Conservation (phyloP, 768 basidiomycete species). For the Pilatotrama ljubarskyi region DNA sequence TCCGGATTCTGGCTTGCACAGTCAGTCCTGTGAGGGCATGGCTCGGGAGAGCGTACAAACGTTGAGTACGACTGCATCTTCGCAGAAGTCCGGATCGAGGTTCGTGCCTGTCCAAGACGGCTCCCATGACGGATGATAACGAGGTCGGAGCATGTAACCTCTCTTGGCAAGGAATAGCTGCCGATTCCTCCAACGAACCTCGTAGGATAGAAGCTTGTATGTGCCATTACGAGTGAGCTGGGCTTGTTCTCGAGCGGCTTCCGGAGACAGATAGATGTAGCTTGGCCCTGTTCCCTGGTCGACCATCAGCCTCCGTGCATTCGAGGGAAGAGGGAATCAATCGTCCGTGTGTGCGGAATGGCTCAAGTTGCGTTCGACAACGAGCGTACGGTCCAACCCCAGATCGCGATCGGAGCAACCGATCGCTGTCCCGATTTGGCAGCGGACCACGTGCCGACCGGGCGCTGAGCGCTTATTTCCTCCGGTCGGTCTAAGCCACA, state of each 20-base stretch:
- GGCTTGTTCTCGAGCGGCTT: neutral
- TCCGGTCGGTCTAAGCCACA: too few relatives aligned
- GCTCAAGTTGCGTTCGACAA: too few relatives aligned
- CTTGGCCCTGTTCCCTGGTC: neutral
- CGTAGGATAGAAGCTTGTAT: neutral
- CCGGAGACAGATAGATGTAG: neutral
- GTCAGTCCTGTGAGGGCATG: too few relatives aligned
- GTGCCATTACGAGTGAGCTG: neutral
- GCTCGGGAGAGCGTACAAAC: neutral
- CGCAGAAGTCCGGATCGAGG: conserved; percentile 11
- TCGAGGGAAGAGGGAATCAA: too few relatives aligned
- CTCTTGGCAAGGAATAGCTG: neutral
- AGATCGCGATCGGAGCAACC: too few relatives aligned
- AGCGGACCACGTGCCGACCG: too few relatives aligned
- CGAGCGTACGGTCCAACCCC: too few relatives aligned
- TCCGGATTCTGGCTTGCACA: conserved; percentile 2
- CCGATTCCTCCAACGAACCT: conserved; percentile 17
- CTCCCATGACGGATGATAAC: conserved; percentile 19
- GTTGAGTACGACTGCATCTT: conserved; percentile 11
- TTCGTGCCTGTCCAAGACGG: conserved; percentile 25
- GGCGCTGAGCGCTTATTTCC: too few relatives aligned
- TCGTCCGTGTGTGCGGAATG: too few relatives aligned
- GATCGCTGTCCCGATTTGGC: too few relatives aligned
- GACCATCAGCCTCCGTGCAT: too few relatives aligned
- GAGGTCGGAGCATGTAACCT: conserved; percentile 16